These are phyloP conservation scores for Takakia lepidozioides DNA, from an alignment of 225 moss, liverwort and hornwort species.

Conservation along the genomic window DNA sequence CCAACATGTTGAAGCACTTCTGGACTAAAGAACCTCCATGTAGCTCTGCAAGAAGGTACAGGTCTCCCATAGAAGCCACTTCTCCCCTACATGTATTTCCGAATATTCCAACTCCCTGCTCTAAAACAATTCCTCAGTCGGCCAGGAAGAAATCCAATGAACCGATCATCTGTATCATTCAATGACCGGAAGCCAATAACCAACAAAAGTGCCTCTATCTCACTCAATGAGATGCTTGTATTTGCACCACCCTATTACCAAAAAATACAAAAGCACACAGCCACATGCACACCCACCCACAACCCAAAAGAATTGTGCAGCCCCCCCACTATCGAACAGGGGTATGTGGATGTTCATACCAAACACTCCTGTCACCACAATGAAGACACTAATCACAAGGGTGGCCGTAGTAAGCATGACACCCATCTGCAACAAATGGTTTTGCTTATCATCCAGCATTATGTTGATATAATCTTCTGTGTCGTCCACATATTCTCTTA, in stretches of 20 bases:
- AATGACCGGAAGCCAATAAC: too few species aligned
- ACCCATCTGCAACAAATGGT: constrained; percentile 97
- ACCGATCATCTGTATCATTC: too few species aligned
- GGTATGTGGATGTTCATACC: constrained; percentile 89
- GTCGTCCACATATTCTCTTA: constrained; percentile 93
- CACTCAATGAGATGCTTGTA: constrained; percentile 91
- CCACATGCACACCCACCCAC: constrained; percentile 44
- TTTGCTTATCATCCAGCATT: constrained; percentile 99
- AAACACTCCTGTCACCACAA: constrained; percentile 84
- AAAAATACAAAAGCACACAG: constrained; percentile 51
- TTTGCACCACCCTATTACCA: constrained; percentile 85
- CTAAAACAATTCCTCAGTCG: too few species aligned
- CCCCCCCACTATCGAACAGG: constrained; percentile 32
- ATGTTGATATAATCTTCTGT: constrained; percentile 99
- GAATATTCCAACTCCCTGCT: too few species aligned
- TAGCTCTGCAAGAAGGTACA: too few species aligned
- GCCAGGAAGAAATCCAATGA: too few species aligned
- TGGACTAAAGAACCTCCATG: too few species aligned
- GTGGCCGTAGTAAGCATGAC: constrained; percentile 95
- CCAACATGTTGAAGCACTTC: too few species aligned
- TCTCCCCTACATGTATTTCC: too few species aligned
- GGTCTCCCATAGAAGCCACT: too few species aligned
- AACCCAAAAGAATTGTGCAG: constrained; percentile 47
- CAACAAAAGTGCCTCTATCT: too few species aligned
- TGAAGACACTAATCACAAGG: constrained; percentile 76